A percentile compares a stretch with the other conserved stretches of the same genome.
phyloP scores from a whole-genome alignment of 2,329 filamentous ascomycete species.

The Gremmenia infestans region DNA sequence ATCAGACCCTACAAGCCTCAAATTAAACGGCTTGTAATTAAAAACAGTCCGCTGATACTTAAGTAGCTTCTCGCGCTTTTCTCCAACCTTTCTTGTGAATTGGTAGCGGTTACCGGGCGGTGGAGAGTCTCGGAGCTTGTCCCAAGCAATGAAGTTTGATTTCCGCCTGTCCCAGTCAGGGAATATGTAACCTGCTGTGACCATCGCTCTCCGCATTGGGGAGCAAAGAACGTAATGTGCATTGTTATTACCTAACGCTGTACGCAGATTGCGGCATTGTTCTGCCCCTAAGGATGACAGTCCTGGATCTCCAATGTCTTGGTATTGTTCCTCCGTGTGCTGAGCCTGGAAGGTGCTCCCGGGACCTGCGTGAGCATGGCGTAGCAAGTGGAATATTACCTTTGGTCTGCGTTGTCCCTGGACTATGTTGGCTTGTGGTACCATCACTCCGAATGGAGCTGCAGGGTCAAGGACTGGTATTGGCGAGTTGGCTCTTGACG shows the following conservation, averaged over 20 bases:
- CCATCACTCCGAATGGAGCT: no score
- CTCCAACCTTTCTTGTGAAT: neutral
- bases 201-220: neutral
- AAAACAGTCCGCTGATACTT: neutral
- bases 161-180: neutral
- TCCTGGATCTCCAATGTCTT: conserved; percentile 4
- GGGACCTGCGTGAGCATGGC: conserved; percentile 6
- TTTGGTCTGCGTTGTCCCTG: neutral
- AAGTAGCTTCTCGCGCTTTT: neutral
- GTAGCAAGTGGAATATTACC: conserved; percentile 6
- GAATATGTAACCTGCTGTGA: neutral
- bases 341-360: neutral
- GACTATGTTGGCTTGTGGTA: no score
- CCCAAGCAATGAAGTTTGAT: conserved; percentile 1
- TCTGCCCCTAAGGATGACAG: neutral
- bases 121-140: neutral
- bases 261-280: neutral
- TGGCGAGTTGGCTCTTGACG: neutral
- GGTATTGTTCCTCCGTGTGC: neutral
- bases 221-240: conserved; percentile 7
- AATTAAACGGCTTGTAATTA: neutral
- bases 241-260: conserved; percentile 36
- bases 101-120: neutral
- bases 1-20: neutral
- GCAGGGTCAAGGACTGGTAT: neutral